These are phyloP conservation scores for Leccinum obscurum DNA, from an alignment of 768 basidiomycete species.

Conservation along the genomic window DNA sequence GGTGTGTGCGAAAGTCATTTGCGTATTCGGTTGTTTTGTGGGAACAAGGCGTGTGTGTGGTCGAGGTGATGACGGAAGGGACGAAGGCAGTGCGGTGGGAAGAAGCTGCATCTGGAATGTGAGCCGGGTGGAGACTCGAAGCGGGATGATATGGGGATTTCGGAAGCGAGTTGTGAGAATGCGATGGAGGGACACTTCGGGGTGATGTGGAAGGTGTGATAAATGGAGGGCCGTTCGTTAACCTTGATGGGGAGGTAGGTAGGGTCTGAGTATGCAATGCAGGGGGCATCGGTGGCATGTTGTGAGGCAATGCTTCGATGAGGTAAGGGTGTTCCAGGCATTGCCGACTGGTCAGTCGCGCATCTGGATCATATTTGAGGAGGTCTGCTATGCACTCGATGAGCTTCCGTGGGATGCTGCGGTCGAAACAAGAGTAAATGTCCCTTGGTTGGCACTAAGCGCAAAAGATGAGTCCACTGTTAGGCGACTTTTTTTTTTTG, in stretches of 20 bases:
- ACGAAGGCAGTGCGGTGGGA: constrained; percentile 58
- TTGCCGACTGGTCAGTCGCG: constrained; percentile 81
- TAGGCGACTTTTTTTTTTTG: not conserved
- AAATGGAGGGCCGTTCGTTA: constrained; percentile 37
- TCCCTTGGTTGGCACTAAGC: constrained; percentile 64
- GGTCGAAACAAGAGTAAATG: constrained; percentile 74
- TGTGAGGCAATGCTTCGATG: constrained; percentile 69
- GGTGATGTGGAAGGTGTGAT: constrained; percentile 43
- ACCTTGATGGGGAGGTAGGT: constrained; percentile 38
- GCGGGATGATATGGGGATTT: constrained; percentile 40
- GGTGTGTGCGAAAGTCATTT: constrained; percentile 34
- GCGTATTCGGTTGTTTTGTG: constrained; percentile 37
- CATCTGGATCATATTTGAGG: constrained; percentile 87
- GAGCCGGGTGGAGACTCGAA: constrained; percentile 38
- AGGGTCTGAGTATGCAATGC: constrained; percentile 45
- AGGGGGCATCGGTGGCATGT: constrained; percentile 63
- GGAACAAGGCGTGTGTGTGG: constrained; percentile 31
- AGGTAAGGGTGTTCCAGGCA: constrained; percentile 92
- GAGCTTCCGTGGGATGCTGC: constrained; percentile 72
- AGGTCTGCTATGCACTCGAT: constrained; percentile 92
- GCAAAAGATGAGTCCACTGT: constrained; percentile 7
- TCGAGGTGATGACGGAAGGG: constrained; percentile 37
- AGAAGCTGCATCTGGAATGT: constrained; percentile 48
- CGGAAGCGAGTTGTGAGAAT: constrained; percentile 46
- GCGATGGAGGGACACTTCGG: constrained; percentile 47